These are phyloP conservation scores for Isochrysis galbana DNA, from an alignment of 78 protist species.

Conservation along the genomic window DNA sequence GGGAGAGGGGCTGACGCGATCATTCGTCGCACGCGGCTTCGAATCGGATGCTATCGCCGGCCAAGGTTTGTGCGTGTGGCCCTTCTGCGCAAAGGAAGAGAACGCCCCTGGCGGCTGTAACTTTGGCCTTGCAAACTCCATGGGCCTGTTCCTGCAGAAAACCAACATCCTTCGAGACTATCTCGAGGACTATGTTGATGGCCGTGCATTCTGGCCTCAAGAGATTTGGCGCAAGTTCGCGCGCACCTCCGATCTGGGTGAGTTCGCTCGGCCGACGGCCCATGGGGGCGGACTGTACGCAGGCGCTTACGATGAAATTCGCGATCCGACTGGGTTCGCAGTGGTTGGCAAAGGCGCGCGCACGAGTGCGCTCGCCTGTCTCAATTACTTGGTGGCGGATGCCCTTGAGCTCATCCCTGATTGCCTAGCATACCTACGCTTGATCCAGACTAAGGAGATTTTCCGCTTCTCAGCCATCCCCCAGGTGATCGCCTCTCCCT, in stretches of 20 bases:
- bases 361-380: conserved; percentile 71
- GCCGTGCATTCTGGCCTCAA: conserved; percentile 90
- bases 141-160: conserved; percentile 95
- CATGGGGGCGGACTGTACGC: not conserved
- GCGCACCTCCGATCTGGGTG: conserved; percentile 7
- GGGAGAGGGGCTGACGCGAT: conserved; percentile 87
- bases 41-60: conserved; percentile 63
- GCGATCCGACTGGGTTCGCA: not conserved
- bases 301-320: not conserved
- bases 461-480: conserved; percentile 93
- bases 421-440: conserved; percentile 70
- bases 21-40: conserved; percentile 74
- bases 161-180: conserved; percentile 93
- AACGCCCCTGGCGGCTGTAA: not conserved
- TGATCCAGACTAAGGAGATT: conserved; percentile 54
- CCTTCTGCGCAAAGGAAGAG: not conserved
- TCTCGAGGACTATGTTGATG: conserved; percentile 83
- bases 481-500: no score
- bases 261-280: conserved; percentile 17
- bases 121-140: conserved; percentile 66
- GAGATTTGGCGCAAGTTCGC: conserved; percentile 64
- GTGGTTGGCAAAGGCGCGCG: not conserved
- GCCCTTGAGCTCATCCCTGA: conserved; percentile 83
- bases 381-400: conserved; percentile 82
- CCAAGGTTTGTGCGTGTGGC: not conserved